Conservation (phyloP, 1,284 basidiomycete species). For the Phellinidium pouzarii region DNA sequence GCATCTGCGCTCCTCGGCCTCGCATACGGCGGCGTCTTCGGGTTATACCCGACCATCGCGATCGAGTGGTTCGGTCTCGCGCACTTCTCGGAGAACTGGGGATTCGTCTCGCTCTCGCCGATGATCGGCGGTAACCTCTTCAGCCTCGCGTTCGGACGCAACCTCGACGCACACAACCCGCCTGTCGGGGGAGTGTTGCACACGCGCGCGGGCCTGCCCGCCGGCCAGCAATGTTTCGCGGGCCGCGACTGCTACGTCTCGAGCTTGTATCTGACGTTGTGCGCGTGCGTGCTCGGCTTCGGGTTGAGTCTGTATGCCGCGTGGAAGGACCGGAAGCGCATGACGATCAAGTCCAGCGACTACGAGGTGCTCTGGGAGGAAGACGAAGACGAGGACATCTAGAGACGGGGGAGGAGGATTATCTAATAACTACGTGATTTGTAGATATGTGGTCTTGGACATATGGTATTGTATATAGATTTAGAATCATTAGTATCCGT, state of each 20-base stretch:
- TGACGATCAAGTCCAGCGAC: slow-evolving; percentile 10
- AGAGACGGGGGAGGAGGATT: neutral
- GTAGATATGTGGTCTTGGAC: too few species aligned
- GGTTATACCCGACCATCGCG: slow-evolving; percentile 66
- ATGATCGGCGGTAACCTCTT: slow-evolving; percentile 80
- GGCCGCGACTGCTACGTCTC: slow-evolving; percentile 48
- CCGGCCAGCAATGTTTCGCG: slow-evolving; percentile 39
- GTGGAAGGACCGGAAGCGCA: slow-evolving; percentile 38
- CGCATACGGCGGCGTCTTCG: slow-evolving; percentile 76
- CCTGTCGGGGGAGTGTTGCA: neutral
- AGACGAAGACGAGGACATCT: slow-evolving; percentile 4
- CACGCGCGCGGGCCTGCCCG: slow-evolving; percentile 25
- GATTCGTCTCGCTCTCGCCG: slow-evolving; percentile 70
- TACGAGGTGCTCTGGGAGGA: slow-evolving; percentile 19
- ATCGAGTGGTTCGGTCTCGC: slow-evolving; percentile 84
- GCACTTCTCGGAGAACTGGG: slow-evolving; percentile 83
- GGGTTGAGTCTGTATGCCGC: slow-evolving; percentile 42
- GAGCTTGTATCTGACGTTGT: slow-evolving; percentile 43
- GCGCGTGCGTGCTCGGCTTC: slow-evolving; percentile 41
- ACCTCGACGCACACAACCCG: slow-evolving; percentile 65
- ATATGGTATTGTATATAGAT: too few species aligned
- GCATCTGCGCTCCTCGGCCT: slow-evolving; percentile 69
- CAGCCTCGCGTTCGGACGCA: slow-evolving; percentile 75
- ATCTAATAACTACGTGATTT: neutral
- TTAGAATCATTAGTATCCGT: too few species aligned